Evolutionary conservation across 805 yeast genomes (phyloP).

Genomic region (Candida parachauliodes): DNA sequence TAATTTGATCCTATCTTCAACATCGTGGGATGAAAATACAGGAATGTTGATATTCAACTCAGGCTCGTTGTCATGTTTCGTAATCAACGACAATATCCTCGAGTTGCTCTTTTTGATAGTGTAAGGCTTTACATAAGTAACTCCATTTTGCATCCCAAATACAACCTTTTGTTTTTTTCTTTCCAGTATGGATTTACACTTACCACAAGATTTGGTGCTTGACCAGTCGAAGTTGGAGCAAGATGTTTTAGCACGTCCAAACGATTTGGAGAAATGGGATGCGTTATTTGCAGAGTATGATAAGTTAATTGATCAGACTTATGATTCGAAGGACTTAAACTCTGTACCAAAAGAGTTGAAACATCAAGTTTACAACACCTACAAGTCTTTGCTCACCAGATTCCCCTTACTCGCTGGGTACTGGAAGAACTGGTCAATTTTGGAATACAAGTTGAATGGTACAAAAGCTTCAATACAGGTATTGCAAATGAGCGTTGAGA

Average conservation of each 20-base stretch:
- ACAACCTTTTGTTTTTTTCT: constrained; percentile 1
- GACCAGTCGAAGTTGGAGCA: constrained; percentile 1
- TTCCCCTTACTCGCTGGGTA: constrained; percentile 58
- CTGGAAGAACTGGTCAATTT: constrained; percentile 61
- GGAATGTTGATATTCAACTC: constrained; percentile 13
- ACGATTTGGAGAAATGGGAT: constrained; percentile 40
- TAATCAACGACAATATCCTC: constrained; percentile 13
- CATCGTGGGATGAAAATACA: constrained; percentile 14
- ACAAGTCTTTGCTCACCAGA: constrained; percentile 38
- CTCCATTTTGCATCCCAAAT: not conserved
- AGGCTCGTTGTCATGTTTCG: constrained; percentile 2
- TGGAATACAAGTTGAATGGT: constrained; percentile 57
- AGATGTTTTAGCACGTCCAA: constrained; percentile 15
- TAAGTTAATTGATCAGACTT: constrained; percentile 15
- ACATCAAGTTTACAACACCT: constrained; percentile 13
- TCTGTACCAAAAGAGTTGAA: constrained; percentile 17
- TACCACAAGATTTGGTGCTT: constrained; percentile 1
- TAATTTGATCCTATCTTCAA: constrained; percentile 12
- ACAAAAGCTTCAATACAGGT: constrained; percentile 43
- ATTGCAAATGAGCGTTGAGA: constrained; percentile 42
- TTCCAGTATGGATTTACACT: constrained; percentile 1
- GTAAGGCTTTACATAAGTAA: constrained; percentile 12
- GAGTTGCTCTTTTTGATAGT: constrained; percentile 7
- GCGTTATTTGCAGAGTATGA: constrained; percentile 28
- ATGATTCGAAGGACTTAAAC: constrained; percentile 8